Evolutionary conservation across 129 eudicot genomes (phyloP), one percentile per base, ranked within the genome.

Genomic region (Centrapalus pauciflorus): DNA sequence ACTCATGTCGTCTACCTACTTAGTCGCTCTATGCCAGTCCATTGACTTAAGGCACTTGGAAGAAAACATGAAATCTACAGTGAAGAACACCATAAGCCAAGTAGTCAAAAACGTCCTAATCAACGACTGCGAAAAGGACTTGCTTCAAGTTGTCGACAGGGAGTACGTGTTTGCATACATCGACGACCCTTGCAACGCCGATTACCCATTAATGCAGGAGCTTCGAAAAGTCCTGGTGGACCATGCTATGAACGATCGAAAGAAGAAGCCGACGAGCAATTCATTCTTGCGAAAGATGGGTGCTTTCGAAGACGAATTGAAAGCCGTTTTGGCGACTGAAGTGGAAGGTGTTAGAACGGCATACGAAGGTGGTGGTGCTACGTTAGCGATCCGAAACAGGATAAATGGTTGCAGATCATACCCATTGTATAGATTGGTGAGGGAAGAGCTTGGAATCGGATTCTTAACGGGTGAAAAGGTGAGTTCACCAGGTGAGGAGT

Each of bases 171-270:
- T 81, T 25, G 64, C 91, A 13, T 85, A 85, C 62, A 62, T 70
- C 0, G 91, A 85, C 13, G 91, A 85, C 46, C 84, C 85, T 2
- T 79, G 87, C 76, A 63, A 70, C 11, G 85, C 74, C 0, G 73
- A 85, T 14, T 85, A 85, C 79, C 80, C 88, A 0, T 69, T 83
- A 77, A 79, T n/a, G n/a, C n/a, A n/a, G n/a, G n/a, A n/a, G n/a
- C n/a, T n/a, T n/a, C n/a, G n/a, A n/a, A n/a, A n/a, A n/a, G n/a
- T n/a, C n/a, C n/a, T n/a, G n/a, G n/a, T n/a, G n/a, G 87, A 81
- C 1, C 84, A 81, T 16, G 87, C 91, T 0, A 5, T 85, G 56
- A 66, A 69, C 7, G n/a, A n/a, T n/a, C n/a, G n/a, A 85, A 81
- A 13, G 82, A 72, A 0, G 90, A 75, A 66, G 67, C 71, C 51